phyloP scores from a whole-genome alignment of 768 basidiomycete species.

The Pleurotus eryngii region DNA sequence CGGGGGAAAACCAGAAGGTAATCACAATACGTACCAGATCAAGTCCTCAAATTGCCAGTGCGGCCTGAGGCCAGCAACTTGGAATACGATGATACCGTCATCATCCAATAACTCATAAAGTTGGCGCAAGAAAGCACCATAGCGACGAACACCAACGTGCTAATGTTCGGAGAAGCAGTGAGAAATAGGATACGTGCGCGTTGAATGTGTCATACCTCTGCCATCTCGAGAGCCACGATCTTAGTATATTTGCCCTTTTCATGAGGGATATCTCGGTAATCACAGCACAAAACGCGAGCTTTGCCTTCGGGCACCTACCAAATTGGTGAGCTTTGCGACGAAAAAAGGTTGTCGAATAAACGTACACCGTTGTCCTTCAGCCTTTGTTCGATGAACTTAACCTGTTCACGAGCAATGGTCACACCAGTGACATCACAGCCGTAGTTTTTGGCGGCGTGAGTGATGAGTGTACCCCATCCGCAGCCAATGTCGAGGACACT shows the following conservation, averaged over 20 bases:
- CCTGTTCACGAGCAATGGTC: slow-evolving; percentile 88
- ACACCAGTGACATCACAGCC: slow-evolving; percentile 96
- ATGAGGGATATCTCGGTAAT: slow-evolving; percentile 88
- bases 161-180: slow-evolving; percentile 18
- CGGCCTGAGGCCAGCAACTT: slow-evolving; percentile 95
- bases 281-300: slow-evolving; percentile 89
- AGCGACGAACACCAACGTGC: slow-evolving; percentile 96
- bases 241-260: slow-evolving; percentile 78
- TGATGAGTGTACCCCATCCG: slow-evolving; percentile 95
- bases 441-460: slow-evolving; percentile 97
- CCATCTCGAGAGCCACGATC: slow-evolving; percentile 97
- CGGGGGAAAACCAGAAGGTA: not conserved
- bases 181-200: not conserved
- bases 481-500: slow-evolving; percentile 83
- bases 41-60: slow-evolving; percentile 99
- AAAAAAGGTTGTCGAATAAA: not conserved
- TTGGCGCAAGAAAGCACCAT: slow-evolving; percentile 83
- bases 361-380: slow-evolving; percentile 74
- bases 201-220: slow-evolving; percentile 57
- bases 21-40: slow-evolving; percentile 59
- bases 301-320: slow-evolving; percentile 50
- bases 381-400: slow-evolving; percentile 87
- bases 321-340: not conserved
- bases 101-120: slow-evolving; percentile 93
- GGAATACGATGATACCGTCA: slow-evolving; percentile 91